A percentile compares a stretch with the other conserved stretches of the same genome.
Conservation (phyloP, 352 stramenopile species). For the Phytophthora pseudosyringae region DNA sequence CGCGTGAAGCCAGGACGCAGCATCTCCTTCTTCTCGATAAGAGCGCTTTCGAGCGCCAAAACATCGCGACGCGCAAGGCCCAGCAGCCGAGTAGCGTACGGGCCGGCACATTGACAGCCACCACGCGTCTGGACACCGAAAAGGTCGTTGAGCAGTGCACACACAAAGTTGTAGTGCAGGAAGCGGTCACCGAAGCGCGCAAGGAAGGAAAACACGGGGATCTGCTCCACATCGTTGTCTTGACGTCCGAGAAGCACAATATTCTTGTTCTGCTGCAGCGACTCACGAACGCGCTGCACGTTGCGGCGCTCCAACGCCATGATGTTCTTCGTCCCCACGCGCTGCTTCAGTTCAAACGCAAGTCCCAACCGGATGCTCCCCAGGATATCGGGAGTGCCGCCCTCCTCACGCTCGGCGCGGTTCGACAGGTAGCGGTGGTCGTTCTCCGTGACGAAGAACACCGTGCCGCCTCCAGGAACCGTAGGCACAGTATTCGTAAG, state of each 20-base stretch:
- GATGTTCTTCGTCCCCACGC: constrained; percentile 62
- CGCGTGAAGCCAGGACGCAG: constrained; percentile 96
- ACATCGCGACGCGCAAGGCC: constrained; percentile 83
- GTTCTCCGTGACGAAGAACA: constrained; percentile 71
- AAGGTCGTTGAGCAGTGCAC: constrained; percentile 97
- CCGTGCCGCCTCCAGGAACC: constrained; percentile 54
- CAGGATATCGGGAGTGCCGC: constrained; percentile 96
- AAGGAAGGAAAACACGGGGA: constrained; percentile 97
- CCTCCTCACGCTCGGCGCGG: constrained; percentile 91
- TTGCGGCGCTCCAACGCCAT: constrained; percentile 55
- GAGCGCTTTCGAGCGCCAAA: constrained; percentile 78
- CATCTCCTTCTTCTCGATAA: constrained; percentile 94
- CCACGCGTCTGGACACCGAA: constrained; percentile 94
- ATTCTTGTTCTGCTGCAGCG: constrained; percentile 54
- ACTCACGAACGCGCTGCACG: constrained; percentile 48
- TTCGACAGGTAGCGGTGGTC: constrained; percentile 88
- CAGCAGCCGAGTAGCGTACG: constrained; percentile 94
- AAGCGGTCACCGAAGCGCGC: constrained; percentile 90
- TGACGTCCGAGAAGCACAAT: constrained; percentile 91
- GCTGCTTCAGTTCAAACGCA: constrained; percentile 93
- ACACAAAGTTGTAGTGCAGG: constrained; percentile 99
- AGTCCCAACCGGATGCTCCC: constrained; percentile 94
- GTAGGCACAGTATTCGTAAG: constrained; percentile 70
- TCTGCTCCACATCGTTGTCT: constrained; percentile 42
- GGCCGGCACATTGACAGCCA: constrained; percentile 91